These are phyloP conservation scores for Dryadomyces sulphureus DNA, from an alignment of 2,329 filamentous ascomycete species.

Conservation along the genomic window DNA sequence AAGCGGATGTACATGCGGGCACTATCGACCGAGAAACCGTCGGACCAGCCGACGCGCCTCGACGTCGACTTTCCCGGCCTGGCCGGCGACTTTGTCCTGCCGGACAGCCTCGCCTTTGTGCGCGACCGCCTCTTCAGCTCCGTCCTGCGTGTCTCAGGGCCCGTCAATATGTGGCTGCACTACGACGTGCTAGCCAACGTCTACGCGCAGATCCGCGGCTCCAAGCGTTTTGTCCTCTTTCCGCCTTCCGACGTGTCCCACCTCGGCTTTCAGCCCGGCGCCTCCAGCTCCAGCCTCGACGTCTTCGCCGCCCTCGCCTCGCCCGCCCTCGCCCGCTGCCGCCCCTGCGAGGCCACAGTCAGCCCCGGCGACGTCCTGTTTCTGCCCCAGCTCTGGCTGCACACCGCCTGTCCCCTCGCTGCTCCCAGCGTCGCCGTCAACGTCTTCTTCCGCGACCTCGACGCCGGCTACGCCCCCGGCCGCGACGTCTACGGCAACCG, in stretches of 20 bases:
- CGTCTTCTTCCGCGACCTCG: slow-evolving; percentile 67
- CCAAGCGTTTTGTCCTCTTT: slow-evolving; percentile 62
- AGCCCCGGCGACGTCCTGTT: slow-evolving; percentile 63
- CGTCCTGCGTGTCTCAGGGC: slow-evolving; percentile 63
- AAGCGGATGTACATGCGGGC: slow-evolving; percentile 63
- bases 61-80: slow-evolving; percentile 56
- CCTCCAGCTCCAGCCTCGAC: slow-evolving; percentile 66
- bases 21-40: slow-evolving; percentile 53
- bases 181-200: slow-evolving; percentile 86
- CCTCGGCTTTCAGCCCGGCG: slow-evolving; percentile 58
- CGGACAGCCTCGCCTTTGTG: slow-evolving; percentile 43
- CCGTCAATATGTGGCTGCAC: slow-evolving; percentile 78
- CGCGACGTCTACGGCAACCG: slow-evolving; percentile 80
- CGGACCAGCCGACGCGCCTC: slow-evolving; percentile 55
- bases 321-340: slow-evolving; percentile 28
- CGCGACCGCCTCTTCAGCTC: slow-evolving; percentile 58
- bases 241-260: slow-evolving; percentile 59
- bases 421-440: slow-evolving; percentile 67
- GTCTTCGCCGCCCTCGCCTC: slow-evolving; percentile 32
- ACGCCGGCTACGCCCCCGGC: slow-evolving; percentile 53
- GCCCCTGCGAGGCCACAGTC: slow-evolving; percentile 52
- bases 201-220: slow-evolving; percentile 62
- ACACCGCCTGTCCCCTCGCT: slow-evolving; percentile 50
- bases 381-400: slow-evolving; percentile 72
- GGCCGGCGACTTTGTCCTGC: slow-evolving; percentile 54